Conservation (phyloP, 2,329 filamentous ascomycete genomes). For the Bimuria novae-zelandiae region DNA sequence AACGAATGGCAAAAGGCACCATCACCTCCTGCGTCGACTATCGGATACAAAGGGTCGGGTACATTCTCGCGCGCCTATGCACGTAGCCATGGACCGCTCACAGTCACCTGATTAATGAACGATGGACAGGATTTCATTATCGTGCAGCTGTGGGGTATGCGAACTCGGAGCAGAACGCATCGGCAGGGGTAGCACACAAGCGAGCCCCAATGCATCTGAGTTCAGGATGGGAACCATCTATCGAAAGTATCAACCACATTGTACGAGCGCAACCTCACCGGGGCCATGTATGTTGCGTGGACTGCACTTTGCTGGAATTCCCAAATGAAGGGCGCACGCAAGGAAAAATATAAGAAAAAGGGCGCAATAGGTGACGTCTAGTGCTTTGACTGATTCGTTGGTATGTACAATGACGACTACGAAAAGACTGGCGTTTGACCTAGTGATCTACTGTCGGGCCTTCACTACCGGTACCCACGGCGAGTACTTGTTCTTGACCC, state of each 20-base stretch:
- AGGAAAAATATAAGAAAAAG: background rate
- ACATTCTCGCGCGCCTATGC: background rate
- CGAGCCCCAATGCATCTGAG: background rate
- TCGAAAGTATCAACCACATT: background rate
- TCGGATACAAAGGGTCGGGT: too few relatives aligned
- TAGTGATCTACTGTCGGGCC: constrained; percentile 47
- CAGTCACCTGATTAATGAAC: background rate
- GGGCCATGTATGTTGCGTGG: background rate
- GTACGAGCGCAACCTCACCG: background rate
- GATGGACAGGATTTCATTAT: background rate
- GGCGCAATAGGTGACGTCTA: background rate
- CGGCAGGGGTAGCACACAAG: constrained; percentile 1
- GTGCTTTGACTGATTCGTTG: constrained; percentile 6
- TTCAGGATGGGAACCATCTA: background rate
- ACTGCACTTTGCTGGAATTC: background rate
- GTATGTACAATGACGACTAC: constrained; percentile 32
- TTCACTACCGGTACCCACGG: constrained; percentile 55
- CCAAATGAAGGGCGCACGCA: too few relatives aligned
- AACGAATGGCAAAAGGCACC: background rate
- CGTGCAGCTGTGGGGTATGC: constrained; percentile 4
- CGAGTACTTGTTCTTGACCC: constrained; percentile 55
- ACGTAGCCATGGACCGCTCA: constrained; percentile 1
- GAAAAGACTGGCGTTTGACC: constrained; percentile 12
- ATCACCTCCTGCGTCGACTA: too few relatives aligned
- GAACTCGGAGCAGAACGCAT: background rate